phyloP scores from a whole-genome alignment of 169 alveolate species.

The Plasmodium knowlesi region DNA sequence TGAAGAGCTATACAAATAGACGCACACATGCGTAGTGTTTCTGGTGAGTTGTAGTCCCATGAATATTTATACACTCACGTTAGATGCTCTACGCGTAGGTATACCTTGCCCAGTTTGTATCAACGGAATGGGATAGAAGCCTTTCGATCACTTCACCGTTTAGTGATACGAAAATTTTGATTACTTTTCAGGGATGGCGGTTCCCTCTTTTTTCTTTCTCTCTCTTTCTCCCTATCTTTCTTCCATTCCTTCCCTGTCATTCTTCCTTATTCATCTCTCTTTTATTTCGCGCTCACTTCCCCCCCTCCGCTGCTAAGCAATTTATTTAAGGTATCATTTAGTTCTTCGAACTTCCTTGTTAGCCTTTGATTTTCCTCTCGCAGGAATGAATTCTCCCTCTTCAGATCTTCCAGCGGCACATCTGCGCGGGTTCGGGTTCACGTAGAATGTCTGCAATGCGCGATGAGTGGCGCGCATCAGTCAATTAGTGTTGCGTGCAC shows the following conservation, averaged over 20 bases:
- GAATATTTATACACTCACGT: background rate
- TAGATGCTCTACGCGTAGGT: background rate
- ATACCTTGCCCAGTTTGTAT: background rate
- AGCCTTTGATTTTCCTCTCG: slow-evolving; percentile 52
- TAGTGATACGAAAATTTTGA: background rate
- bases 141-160: background rate
- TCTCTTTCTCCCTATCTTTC: background rate
- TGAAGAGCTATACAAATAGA: background rate
- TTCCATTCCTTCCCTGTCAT: too few relatives aligned
- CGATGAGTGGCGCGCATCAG: background rate
- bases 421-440: slow-evolving; percentile 6
- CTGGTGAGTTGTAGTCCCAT: background rate
- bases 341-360: slow-evolving; percentile 54
- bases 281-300: background rate
- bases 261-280: background rate
- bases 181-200: background rate
- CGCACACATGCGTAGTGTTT: background rate
- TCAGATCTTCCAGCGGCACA: slow-evolving; percentile 39
- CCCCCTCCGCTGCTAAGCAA: slow-evolving; percentile 1
- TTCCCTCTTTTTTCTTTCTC: background rate
- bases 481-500: background rate
- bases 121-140: background rate
- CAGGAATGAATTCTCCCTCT: slow-evolving; percentile 48
- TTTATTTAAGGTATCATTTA: slow-evolving; percentile 57
- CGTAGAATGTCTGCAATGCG: background rate